Conservation (phyloP, 306 rosid species). For the Cicer bijugum region DNA sequence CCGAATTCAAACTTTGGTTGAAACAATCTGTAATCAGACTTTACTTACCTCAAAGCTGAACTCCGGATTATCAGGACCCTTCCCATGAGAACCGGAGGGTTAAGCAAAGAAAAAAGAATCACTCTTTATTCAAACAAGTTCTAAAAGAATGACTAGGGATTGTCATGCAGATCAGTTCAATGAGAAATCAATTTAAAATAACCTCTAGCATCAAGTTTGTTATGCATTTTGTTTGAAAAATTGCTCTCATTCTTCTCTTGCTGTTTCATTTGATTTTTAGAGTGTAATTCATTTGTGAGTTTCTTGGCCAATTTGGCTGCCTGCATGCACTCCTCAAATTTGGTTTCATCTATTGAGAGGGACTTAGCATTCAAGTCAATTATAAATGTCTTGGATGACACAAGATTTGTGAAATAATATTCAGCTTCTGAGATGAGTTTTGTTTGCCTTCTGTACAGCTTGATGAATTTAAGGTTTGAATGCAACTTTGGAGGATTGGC, state of each 20-base stretch:
- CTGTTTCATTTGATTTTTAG: slow-evolving; percentile 35
- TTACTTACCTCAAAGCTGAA: too few relatives aligned
- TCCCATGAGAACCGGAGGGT: too few relatives aligned
- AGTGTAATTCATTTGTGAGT: slow-evolving; percentile 41
- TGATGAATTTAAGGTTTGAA: slow-evolving; percentile 71
- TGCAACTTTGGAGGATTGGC: slow-evolving; percentile 79
- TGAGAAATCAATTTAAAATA: slow-evolving; percentile 35
- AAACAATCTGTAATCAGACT: too few relatives aligned
- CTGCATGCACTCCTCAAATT: slow-evolving; percentile 69
- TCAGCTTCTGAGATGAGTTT: slow-evolving; percentile 75
- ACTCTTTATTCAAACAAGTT: neutral
- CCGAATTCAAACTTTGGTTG: too few relatives aligned
- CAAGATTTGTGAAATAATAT: slow-evolving; percentile 75
- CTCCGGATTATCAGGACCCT: too few relatives aligned
- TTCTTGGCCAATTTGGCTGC: slow-evolving; percentile 51
- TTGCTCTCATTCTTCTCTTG: slow-evolving; percentile 40
- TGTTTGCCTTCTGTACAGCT: slow-evolving; percentile 65
- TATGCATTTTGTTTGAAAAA: slow-evolving; percentile 32
- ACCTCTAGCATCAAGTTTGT: slow-evolving; percentile 47
- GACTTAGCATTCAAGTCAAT: slow-evolving; percentile 64
- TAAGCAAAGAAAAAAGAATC: too few relatives aligned
- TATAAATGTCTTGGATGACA: slow-evolving; percentile 65
- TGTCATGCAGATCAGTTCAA: neutral
- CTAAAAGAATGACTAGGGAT: neutral
- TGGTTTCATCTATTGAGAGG: slow-evolving; percentile 59